Evolutionary conservation across 148 eudicot genomes (phyloP), one percentile per base, ranked within the genome.

Genomic region (Nepenthes mirabilis): DNA sequence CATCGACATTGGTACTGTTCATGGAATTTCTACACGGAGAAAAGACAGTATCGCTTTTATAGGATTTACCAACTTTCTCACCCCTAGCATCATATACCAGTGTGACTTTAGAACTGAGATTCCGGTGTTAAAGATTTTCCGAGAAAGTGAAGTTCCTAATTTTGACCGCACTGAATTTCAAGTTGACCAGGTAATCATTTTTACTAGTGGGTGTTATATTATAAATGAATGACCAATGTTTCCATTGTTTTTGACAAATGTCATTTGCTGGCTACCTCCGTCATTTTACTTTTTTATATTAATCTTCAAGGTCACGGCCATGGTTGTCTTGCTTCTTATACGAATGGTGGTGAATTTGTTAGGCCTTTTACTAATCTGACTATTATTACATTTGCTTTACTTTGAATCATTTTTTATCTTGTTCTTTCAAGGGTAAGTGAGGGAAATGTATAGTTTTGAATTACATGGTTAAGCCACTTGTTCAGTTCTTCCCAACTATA

Each of bases 21-120:
- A 71, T 57, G 79, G 74, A 34, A 64, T 93, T 59, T 85, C 84
- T 56, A 77, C 85, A 48, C 68, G 86, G 72, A 77, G 98, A 0
- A 71, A 85, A 67, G 86, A 93, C 65, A 74, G 62, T 37, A 52
- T 54, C 1, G 57, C 76, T 54, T 88, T 93, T 72, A 63, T 88
- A 43, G 79, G 76, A 11, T 86, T 88, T 65, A 82, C 88, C 47
- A 93, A 87, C 72, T 93, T 93, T 65, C 83, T 93, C 45, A 79
- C 83, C 56, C 95, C 85, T 14, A 85, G 88, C 34, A 79, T 86
- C 33, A 80, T 87, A 52, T 93, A 88, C 59, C 81, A 77, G 51
- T 88, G 83, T 60, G 73, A 86, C 55, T 74, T 93, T 56, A 70
- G 63, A 5, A 56, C 69, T 48, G 73, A 67, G 37, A 73, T 74